Evolutionary conservation across 768 basidiomycete species (phyloP), one percentile per base, ranked within the genome.

Genomic region (Saitozyma podzolica): DNA sequence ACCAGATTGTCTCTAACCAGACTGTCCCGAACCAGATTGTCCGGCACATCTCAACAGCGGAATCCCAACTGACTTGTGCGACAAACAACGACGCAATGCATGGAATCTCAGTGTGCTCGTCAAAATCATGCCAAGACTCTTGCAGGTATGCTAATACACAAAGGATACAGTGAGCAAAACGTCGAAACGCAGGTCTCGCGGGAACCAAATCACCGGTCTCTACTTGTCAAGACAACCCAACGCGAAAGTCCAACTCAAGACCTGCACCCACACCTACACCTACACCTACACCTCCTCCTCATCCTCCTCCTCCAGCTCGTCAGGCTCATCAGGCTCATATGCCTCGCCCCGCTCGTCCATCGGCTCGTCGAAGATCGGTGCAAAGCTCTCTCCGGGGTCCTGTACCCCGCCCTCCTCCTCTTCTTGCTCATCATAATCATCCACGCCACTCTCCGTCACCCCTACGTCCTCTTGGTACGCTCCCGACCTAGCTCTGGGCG

Each of bases 331-430:
- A 47, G 11, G 45, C 14, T 50, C 19, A 50, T 56, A 9, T 20
- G 50, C 55, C 1, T 54, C 55, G 1, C 16, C 40, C 42, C 11
- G 16, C 5, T 50, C 59, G 17, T 65, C 67, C 8, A 45, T 56
- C 16, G 59, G 61, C 11, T 65, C 67, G 40, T 70, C 69, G 45
- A 70, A 65, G 14, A 62, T 58, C 7, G 69, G 69, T 0, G 60
- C 57, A 48, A 29, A 29, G 29, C 29, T 29, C 29, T 29, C 29
- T 29, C 29, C 29, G 29, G 29, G 29, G 65, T 67, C 49, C 65
- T 68, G n/a, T 52, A 40, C n/a, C 54, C 51, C 29, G 50, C 52
- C 14, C 43, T 51, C 16, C 20, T 63, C 42, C n/a, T 50, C 42
- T 19, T 50, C 42, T 19, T 20, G 47, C 11, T 51, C 57, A 50